Conservation (phyloP, 2,329 filamentous ascomycete genomes). For the Diaporthe citri region DNA sequence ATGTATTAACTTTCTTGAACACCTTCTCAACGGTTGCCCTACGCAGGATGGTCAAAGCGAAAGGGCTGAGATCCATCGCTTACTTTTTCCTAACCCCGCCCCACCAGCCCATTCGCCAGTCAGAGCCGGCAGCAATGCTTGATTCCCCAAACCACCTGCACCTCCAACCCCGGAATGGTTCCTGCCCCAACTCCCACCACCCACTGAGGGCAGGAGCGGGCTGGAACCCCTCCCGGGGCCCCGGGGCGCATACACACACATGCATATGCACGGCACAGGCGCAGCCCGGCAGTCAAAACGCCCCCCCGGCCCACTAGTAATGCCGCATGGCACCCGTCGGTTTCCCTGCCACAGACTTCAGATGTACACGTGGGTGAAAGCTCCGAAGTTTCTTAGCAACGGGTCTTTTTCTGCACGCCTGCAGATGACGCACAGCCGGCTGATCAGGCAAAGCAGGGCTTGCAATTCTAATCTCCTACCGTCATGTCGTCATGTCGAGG, state of each 20-base stretch:
- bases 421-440: not conserved
- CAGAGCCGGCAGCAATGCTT: not conserved
- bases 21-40: constrained; percentile 20
- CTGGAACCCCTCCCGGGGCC: not conserved
- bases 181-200: not conserved
- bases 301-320: not conserved
- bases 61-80: not conserved
- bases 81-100: constrained; percentile 4
- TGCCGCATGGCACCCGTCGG: constrained; percentile 1
- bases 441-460: not conserved
- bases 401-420: not conserved
- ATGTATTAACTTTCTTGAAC: not conserved
- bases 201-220: not conserved
- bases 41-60: constrained; percentile 23
- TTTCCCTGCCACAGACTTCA: constrained; percentile 1
- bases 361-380: not conserved
- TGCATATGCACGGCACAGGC: constrained; percentile 23
- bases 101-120: not conserved
- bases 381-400: not conserved
- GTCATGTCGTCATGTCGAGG: constrained; percentile 1
- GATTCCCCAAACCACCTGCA: not conserved
- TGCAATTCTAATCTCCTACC: not conserved
- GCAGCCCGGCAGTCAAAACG: constrained; percentile 27
- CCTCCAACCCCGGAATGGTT: not conserved
- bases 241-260: constrained; percentile 3